A percentile compares a stretch with the other conserved stretches of the same genome.
These are phyloP conservation scores for Fraxinus cuspidata DNA, from an alignment of 257 asterid genomes.

Conservation along the genomic window DNA sequence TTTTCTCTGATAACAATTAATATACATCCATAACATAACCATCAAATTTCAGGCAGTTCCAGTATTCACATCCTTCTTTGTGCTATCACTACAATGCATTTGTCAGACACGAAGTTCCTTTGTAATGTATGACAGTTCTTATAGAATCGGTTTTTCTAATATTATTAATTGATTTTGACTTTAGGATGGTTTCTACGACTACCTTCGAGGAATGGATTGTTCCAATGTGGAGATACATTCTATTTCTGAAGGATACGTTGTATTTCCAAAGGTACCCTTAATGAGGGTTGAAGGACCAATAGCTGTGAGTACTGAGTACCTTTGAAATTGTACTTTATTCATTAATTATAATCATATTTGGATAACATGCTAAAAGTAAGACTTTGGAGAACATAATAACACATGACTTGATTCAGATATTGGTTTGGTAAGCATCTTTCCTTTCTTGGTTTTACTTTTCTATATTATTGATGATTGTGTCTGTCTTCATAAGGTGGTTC, in stretches of 20 bases:
- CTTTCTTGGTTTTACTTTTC: slow-evolving; percentile 13
- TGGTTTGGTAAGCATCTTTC: slow-evolving; percentile 11
- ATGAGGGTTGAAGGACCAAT: slow-evolving; percentile 97
- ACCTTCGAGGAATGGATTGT: slow-evolving; percentile 81
- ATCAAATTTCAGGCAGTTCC: background rate
- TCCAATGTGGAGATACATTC: slow-evolving; percentile 92
- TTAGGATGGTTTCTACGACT: slow-evolving; percentile 79
- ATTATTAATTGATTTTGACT: slow-evolving; percentile 26
- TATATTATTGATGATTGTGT: slow-evolving; percentile 24
- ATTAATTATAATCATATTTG: slow-evolving; percentile 9
- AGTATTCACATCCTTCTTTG: background rate
- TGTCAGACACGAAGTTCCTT: background rate
- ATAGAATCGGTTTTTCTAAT: background rate
- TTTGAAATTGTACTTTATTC: slow-evolving; percentile 15
- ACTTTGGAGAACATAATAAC: background rate
- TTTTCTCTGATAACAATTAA: background rate
- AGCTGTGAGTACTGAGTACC: slow-evolving; percentile 64
- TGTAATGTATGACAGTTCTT: background rate
- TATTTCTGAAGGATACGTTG: slow-evolving; percentile 89
- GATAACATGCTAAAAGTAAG: background rate
- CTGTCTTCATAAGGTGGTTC: slow-evolving; percentile 74
- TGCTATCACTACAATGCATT: background rate
- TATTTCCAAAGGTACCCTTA: slow-evolving; percentile 92
- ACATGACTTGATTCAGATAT: background rate
- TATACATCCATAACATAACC: background rate